phyloP scores from a whole-genome alignment of 768 basidiomycete genomes.

The Lactifluus piperatus region DNA sequence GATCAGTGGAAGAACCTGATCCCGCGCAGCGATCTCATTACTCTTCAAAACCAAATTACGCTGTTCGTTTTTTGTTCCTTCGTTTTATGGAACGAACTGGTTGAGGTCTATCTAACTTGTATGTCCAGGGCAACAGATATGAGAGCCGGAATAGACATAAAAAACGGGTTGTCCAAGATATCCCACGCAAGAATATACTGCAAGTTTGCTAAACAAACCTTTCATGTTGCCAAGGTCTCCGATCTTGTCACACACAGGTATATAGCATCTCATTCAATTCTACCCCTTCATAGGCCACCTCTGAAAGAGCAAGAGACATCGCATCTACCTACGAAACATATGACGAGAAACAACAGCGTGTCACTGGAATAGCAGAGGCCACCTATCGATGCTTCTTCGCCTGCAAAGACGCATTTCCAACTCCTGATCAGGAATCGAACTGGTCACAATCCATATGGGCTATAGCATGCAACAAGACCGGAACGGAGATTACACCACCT shows the following conservation, averaged over 20 bases:
- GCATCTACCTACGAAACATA: background rate
- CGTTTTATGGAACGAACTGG: background rate
- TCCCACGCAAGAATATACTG: constrained; percentile 1
- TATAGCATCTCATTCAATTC: background rate
- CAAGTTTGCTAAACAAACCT: constrained; percentile 3
- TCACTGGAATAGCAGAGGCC: background rate
- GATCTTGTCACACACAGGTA: background rate
- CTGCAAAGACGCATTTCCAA: constrained; percentile 10
- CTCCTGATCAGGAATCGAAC: background rate
- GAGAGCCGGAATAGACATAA: constrained; percentile 4
- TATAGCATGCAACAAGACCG: constrained; percentile 6
- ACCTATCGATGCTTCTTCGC: constrained; percentile 9
- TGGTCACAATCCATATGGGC: constrained; percentile 7
- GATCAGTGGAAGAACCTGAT: constrained; percentile 5
- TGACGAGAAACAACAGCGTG: background rate
- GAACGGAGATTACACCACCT: background rate
- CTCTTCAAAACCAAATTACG: constrained; percentile 2
- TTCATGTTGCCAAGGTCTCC: background rate
- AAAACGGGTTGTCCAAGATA: constrained; percentile 1
- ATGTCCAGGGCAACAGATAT: constrained; percentile 6
- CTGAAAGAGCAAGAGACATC: constrained; percentile 6
- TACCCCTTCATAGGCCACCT: constrained; percentile 1
- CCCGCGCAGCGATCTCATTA: background rate
- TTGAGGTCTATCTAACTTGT: background rate
- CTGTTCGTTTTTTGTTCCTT: background rate